Conservation (phyloP, 768 basidiomycete species). For the Asterophora lycoperdoides region DNA sequence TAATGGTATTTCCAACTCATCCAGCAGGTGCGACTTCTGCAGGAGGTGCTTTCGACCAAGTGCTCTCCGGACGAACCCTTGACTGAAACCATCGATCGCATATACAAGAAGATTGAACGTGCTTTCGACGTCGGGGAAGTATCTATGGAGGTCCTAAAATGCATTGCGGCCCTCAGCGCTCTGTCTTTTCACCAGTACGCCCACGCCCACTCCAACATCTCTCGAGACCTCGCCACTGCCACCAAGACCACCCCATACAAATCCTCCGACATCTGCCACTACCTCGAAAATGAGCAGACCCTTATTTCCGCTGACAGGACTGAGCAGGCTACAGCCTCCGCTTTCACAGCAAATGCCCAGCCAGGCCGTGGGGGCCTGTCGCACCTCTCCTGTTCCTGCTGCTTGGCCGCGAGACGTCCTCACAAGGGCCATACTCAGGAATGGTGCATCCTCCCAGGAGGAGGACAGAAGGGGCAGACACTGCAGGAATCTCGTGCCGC, state of each 20-base stretch:
- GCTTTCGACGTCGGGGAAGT: too few relatives aligned
- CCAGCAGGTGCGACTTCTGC: too few relatives aligned
- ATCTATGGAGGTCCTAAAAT: too few relatives aligned
- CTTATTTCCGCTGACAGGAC: slow-evolving; percentile 1
- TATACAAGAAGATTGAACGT: too few relatives aligned
- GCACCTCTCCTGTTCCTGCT: slow-evolving; percentile 14
- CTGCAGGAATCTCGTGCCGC: slow-evolving; percentile 15
- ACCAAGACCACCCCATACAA: slow-evolving; percentile 9
- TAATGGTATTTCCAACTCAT: too few relatives aligned
- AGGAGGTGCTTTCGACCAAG: too few relatives aligned
- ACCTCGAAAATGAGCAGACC: slow-evolving; percentile 4
- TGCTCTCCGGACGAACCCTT: too few relatives aligned
- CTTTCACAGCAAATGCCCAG: neutral
- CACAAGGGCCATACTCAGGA: slow-evolving; percentile 8
- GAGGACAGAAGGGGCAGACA: slow-evolving; percentile 25
- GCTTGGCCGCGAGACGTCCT: neutral
- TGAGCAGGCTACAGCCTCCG: neutral
- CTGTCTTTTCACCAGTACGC: too few relatives aligned
- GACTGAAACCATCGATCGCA: too few relatives aligned
- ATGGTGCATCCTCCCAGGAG: slow-evolving; percentile 18
- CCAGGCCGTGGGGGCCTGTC: too few relatives aligned
- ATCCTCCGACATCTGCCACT: neutral
- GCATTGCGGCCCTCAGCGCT: too few relatives aligned
- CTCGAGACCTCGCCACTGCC: neutral
- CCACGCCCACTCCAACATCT: too few relatives aligned